Percentiles rank a stretch among this genome's conserved stretches.
Evolutionary conservation across 2,329 filamentous ascomycete species (phyloP).

Genomic region (Chaetomiaceae sp.): DNA sequence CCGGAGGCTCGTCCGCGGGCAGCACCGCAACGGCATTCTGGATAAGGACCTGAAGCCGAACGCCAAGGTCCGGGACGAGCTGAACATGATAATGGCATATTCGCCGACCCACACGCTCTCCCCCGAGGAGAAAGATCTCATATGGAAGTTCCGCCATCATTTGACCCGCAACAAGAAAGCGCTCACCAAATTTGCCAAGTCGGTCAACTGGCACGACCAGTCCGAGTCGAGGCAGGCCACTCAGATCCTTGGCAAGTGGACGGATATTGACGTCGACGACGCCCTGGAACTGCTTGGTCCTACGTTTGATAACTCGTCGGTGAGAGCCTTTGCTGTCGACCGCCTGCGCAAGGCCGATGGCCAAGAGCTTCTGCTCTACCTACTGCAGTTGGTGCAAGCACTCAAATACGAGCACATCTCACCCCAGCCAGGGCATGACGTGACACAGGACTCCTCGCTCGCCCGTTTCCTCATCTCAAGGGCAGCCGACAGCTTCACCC

Average conservation of each 20-base stretch:
- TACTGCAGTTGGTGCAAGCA: conserved; percentile 91
- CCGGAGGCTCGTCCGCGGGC: conserved; percentile 82
- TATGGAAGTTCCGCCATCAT: conserved; percentile 98
- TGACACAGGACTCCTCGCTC: conserved; percentile 72
- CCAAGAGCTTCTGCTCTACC: conserved; percentile 82
- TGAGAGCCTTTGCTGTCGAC: conserved; percentile 90
- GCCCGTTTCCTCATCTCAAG: conserved; percentile 85
- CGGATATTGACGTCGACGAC: conserved; percentile 94
- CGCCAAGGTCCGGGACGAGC: conserved; percentile 87
- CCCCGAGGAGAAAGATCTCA: conserved; percentile 87
- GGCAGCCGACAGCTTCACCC: conserved; percentile 79
- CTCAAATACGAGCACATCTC: conserved; percentile 86
- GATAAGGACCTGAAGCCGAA: conserved; percentile 96
- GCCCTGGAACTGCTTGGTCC: conserved; percentile 90
- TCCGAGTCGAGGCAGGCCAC: conserved; percentile 85
- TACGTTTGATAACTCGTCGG: conserved; percentile 80
- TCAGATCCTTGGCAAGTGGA: conserved; percentile 88
- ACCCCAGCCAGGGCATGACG: conserved; percentile 56
- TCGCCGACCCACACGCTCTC: conserved; percentile 85
- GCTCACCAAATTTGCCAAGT: conserved; percentile 96
- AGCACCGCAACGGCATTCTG: conserved; percentile 83
- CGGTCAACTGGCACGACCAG: conserved; percentile 86
- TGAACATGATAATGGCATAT: conserved; percentile 87
- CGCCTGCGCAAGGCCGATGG: conserved; percentile 88
- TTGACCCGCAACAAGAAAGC: conserved; percentile 87